Conservation (phyloP, 805 yeast genomes). For the Wickerhamiella domercqiae region DNA sequence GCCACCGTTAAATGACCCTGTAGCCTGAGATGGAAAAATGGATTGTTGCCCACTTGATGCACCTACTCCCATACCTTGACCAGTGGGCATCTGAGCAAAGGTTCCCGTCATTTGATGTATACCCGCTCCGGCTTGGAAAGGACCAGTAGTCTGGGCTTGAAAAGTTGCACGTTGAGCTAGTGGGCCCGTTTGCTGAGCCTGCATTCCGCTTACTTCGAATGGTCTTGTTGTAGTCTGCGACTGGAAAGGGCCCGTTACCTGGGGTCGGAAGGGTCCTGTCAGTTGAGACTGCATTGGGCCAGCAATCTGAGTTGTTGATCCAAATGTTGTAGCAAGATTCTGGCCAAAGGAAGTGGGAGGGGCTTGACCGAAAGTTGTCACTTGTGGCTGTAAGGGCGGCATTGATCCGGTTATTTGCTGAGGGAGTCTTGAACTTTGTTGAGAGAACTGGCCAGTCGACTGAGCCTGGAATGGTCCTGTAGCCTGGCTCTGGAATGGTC, state of each 20-base stretch:
- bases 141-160: constrained; percentile 12
- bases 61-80: constrained; percentile 1
- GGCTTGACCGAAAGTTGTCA: no score
- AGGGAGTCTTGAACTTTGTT: background rate
- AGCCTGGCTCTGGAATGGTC: constrained; percentile 6
- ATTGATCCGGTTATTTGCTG: background rate
- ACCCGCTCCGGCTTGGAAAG: constrained; percentile 5
- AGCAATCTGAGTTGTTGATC: constrained; percentile 19
- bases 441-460: constrained; percentile 12
- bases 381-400: constrained; percentile 17
- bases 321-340: no score
- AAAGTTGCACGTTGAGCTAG: no score
- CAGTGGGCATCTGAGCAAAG: constrained; percentile 3
- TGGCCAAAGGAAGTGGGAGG: no score
- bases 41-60: background rate
- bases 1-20: no score
- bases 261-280: constrained; percentile 10
- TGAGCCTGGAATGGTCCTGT: constrained; percentile 11
- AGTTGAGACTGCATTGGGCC: constrained; percentile 23
- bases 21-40: constrained; percentile 22
- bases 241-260: constrained; percentile 12
- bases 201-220: no score
- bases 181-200: no score
- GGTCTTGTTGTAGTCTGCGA: no score
- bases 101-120: background rate